Conservation (phyloP, 306 rosid species). For the Pyrus communis region DNA sequence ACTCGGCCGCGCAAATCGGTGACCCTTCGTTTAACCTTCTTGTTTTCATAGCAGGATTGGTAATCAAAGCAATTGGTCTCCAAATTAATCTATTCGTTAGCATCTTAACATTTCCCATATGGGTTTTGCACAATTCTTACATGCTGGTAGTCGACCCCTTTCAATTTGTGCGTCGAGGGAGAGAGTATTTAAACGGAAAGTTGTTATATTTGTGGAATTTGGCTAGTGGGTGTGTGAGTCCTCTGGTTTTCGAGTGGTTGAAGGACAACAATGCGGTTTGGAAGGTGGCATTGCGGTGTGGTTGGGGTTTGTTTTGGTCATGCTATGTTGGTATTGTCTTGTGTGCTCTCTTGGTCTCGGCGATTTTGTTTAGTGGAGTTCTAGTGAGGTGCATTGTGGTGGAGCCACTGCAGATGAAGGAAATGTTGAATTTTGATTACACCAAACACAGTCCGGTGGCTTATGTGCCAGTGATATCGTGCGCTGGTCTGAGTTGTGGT, state of each 20-base stretch:
- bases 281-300: conserved; percentile 45
- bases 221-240: conserved; percentile 17
- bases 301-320: conserved; percentile 64
- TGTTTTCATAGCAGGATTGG: conserved; percentile 33
- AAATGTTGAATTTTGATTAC: conserved; percentile 63
- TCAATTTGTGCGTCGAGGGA: conserved; percentile 31
- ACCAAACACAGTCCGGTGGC: conserved; percentile 63
- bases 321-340: conserved; percentile 45
- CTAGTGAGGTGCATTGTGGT: conserved; percentile 43
- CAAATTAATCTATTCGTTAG: conserved; percentile 42
- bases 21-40: conserved; percentile 39
- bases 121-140: conserved; percentile 30
- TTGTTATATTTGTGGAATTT: conserved; percentile 10
- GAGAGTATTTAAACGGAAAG: conserved; percentile 17
- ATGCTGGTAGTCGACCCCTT: conserved; percentile 52
- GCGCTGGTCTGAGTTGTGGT: conserved; percentile 31
- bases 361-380: conserved; percentile 44
- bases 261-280: conserved; percentile 38
- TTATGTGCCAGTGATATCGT: conserved; percentile 41
- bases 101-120: conserved; percentile 40
- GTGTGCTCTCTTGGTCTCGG: conserved; percentile 39
- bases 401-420: conserved; percentile 50
- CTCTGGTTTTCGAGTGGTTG: conserved; percentile 27
- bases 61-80: conserved; percentile 45
- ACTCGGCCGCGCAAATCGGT: conserved; percentile 23